These are phyloP conservation scores for Boletellus ananas DNA, from an alignment of 768 basidiomycete genomes.

Conservation along the genomic window DNA sequence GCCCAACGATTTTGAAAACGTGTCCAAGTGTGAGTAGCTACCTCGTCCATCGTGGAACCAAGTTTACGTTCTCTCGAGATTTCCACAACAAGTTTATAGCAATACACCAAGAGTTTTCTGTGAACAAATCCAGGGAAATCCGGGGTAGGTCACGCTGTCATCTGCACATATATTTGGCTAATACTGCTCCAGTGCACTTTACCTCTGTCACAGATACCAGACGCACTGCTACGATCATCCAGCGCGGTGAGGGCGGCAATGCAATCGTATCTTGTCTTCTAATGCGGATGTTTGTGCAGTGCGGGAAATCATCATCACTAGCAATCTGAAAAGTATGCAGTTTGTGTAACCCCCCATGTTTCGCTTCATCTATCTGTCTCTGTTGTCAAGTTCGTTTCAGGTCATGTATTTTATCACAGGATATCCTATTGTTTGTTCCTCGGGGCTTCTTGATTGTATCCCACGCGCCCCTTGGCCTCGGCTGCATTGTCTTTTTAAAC, in stretches of 20 bases:
- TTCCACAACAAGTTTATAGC: slow-evolving; percentile 70
- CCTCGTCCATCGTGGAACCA: neutral
- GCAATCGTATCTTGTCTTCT: neutral
- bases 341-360: slow-evolving; percentile 24
- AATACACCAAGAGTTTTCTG: slow-evolving; percentile 62
- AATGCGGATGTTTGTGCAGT: slow-evolving; percentile 36
- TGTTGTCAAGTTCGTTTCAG: slow-evolving; percentile 8
- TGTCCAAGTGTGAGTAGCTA: slow-evolving; percentile 61
- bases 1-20: slow-evolving; percentile 74
- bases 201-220: slow-evolving; percentile 82
- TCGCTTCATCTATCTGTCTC: slow-evolving; percentile 1
- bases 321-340: slow-evolving; percentile 56
- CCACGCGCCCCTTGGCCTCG: slow-evolving; percentile 8
- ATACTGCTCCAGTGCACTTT: slow-evolving; percentile 54
- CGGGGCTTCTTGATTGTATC: slow-evolving; percentile 14
- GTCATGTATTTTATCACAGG: slow-evolving; percentile 14
- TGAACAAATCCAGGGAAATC: slow-evolving; percentile 68
- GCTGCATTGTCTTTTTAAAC: slow-evolving; percentile 13
- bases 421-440: slow-evolving; percentile 16
- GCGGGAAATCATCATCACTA: slow-evolving; percentile 66
- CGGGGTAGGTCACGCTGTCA: slow-evolving; percentile 50
- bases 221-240: slow-evolving; percentile 69
- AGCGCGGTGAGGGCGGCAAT: slow-evolving; percentile 50
- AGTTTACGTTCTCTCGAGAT: slow-evolving; percentile 40
- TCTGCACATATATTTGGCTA: neutral